Evolutionary conservation across 2,329 filamentous ascomycete genomes (phyloP), one percentile per base, ranked within the genome.

Genomic region (Calonectria multiphialidica): DNA sequence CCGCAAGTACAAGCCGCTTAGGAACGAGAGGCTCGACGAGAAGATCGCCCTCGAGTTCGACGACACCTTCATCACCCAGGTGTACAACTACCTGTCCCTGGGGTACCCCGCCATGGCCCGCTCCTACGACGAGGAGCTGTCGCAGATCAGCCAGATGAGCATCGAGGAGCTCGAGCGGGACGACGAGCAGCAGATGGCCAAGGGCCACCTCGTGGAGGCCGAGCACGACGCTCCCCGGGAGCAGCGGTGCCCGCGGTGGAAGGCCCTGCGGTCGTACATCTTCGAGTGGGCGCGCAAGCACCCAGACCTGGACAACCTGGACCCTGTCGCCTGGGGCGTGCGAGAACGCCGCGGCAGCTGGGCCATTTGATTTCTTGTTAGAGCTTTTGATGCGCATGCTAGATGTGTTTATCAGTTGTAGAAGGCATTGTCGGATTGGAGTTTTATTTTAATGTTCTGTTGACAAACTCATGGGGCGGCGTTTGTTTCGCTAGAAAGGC

Each of bases 41-140:
- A 87, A 88, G 77, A 90, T 92, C 72, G 81, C 85, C 5, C 83
- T 84, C 65, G 95, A 98, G 82, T 98, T 97, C 79, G 88, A 93
- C 72, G 95, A 98, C 81, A 88, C 88, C 4, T 98, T 98, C 81
- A 91, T 98, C 68, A 98, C 96, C 0, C 96, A 98, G 83, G 96
- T 98, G 9, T 98, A 97, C 88, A 98, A 98, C 83, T 98, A 98
- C 83, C 88, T 98, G 18, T 98, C 95, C 0, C 89, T 98, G 6
- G 96, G 96, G 6, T 98, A 98, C 82, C 96, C 96, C 3, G 93
- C 94, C 40, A 91, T 95, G 79, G 96, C 96, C 13, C 91, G 93
- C 25, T 89, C 91, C 44, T 98, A 94, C 80, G 96, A 98, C 80
- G 90, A 92, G 13, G 96, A 98, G 85, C 87, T 98, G 23, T 91